Evolutionary conservation across 192 early-diverging fungal genomes (phyloP).

Genomic region (Coemansia sp.): DNA sequence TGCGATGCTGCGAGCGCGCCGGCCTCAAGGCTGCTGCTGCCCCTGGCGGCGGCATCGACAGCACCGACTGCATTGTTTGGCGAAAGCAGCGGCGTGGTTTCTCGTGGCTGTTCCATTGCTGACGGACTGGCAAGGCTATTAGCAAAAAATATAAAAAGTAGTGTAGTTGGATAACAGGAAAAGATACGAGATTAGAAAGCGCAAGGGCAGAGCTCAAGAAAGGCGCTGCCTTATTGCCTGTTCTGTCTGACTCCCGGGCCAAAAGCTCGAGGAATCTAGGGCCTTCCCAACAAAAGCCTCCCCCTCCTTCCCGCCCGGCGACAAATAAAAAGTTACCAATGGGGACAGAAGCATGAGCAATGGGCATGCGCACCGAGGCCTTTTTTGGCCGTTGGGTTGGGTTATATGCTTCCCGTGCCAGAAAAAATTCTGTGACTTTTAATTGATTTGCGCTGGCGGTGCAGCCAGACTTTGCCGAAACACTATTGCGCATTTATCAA

Average conservation of each 20-base stretch:
- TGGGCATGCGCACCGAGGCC: not conserved
- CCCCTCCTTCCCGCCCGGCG: not conserved
- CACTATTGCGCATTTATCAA: not conserved
- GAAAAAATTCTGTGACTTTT: slow-evolving; percentile 5
- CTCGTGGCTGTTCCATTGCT: slow-evolving; percentile 2
- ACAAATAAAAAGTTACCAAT: not conserved
- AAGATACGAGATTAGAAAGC: not conserved
- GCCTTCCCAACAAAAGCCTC: not conserved
- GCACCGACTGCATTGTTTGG: not conserved
- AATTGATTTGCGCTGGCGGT: not conserved
- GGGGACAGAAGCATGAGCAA: not conserved
- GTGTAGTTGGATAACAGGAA: not conserved
- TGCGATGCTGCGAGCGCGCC: slow-evolving; percentile 3
- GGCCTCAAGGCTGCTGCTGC: slow-evolving; percentile 5
- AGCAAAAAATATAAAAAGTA: not conserved
- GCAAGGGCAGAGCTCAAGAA: not conserved
- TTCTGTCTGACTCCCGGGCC: not conserved
- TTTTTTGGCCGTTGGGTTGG: slow-evolving; percentile 1
- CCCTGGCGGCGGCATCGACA: no score
- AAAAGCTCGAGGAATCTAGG: not conserved
- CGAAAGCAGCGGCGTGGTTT: slow-evolving; percentile 7
- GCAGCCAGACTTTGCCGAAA: not conserved
- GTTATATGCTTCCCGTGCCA: not conserved
- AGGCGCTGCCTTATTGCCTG: not conserved
- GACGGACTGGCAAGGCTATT: not conserved